Base-by-base conservation (phyloP, 495 filamentous ascomycete species). In the Penicilliopsis zonata region DNA sequence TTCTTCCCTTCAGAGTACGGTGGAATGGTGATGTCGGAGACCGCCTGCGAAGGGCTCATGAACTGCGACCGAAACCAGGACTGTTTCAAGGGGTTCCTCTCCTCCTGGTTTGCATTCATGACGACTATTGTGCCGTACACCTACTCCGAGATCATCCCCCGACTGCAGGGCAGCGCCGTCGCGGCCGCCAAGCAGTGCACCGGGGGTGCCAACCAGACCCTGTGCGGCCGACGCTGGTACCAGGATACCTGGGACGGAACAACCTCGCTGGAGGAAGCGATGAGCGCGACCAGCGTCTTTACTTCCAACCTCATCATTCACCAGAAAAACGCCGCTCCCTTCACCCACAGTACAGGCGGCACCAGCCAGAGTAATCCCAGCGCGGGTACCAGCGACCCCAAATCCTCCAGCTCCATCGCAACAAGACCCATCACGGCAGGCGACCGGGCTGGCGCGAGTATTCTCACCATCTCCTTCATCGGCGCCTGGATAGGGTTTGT, bases 51-150 rank as follows among this genome's bases (percentile, higher is more conserved):
- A 44, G 48, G 60, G 0, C 51, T 55, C 18, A 62, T 55, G 30
- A 72, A 67, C 31, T 92, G 84, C 53, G 68, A 82, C 49, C 63
- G 63, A 28, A 83, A 88, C 45, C 73, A 82, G 50, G 64, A 64
- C 33, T 71, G 66, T 26, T 86, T 85, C 66, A 88, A 87, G 54
- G 80, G 78, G 6, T 79, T 82, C 43, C 59, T 85, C 12, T 55
- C 74, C 22, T 74, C 74, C 5, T 85, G 77, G 79, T 60, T 88
- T 47, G 72, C 75, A 2, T 69, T 68, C 21, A 67, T 72, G 21
- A 61, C 73, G 7, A 74, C 75, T 35, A 63, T 86, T 38, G 81
- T 76, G 4, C 80, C 82, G 3, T 72, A 63, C 36, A 78, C 72
- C 7, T 52, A 47, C 27, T 57, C 69, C 19, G 39, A 49, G 6